phyloP scores from a whole-genome alignment of 768 basidiomycete genomes.

The Tephrocybe rancida region DNA sequence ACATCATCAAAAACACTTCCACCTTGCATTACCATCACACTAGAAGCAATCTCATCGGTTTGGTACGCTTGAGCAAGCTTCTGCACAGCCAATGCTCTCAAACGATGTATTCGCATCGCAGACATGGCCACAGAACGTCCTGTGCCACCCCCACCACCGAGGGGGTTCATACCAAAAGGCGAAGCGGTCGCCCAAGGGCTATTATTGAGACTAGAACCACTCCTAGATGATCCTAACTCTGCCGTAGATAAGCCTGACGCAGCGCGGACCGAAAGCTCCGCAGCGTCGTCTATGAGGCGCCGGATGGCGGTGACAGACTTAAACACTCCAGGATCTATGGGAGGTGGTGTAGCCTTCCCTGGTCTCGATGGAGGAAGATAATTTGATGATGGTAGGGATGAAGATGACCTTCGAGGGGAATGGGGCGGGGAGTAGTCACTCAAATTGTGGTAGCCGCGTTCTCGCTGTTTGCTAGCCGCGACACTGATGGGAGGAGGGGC shows the following conservation, averaged over 20 bases:
- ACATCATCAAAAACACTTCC: constrained; percentile 91
- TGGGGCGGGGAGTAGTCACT: constrained; percentile 48
- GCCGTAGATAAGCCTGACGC: constrained; percentile 81
- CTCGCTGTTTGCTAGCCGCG: constrained; percentile 37
- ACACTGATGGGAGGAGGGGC: constrained; percentile 25
- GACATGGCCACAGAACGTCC: constrained; percentile 85
- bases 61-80: constrained; percentile 86
- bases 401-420: constrained; percentile 38
- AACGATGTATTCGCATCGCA: constrained; percentile 78
- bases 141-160: constrained; percentile 48
- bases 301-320: constrained; percentile 75
- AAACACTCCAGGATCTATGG: constrained; percentile 89
- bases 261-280: constrained; percentile 86
- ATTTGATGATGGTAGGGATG: constrained; percentile 42
- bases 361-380: constrained; percentile 57
- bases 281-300: constrained; percentile 84
- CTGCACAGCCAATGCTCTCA: constrained; percentile 82
- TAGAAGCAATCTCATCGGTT: constrained; percentile 88
- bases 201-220: constrained; percentile 38
- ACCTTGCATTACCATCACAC: constrained; percentile 95
- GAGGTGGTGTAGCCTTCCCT: constrained; percentile 77
- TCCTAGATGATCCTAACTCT: constrained; percentile 69
- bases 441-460: constrained; percentile 47
- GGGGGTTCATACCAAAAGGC: constrained; percentile 61
- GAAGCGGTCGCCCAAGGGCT: constrained; percentile 67